A percentile compares a stretch with the other conserved stretches of the same genome.
Evolutionary conservation across 2,329 filamentous ascomycete genomes (phyloP).

Genomic region (Cercospora zeae-maydis): DNA sequence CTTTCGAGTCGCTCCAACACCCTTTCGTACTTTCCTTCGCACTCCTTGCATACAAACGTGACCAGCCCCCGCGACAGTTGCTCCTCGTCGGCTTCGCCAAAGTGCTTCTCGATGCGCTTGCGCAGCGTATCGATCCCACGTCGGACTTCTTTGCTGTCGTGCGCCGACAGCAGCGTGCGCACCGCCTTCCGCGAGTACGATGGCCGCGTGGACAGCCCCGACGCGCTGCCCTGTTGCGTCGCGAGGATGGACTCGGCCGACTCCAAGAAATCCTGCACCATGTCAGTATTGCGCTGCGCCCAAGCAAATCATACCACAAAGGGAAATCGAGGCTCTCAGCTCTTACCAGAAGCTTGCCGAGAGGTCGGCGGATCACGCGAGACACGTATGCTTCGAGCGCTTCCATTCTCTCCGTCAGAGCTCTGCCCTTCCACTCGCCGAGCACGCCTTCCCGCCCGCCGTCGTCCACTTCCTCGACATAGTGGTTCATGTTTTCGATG

Average conservation of each 20-base stretch:
- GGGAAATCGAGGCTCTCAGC: too few species aligned
- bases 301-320: not conserved
- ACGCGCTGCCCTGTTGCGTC: slow-evolving; percentile 44
- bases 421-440: slow-evolving; percentile 76
- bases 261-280: slow-evolving; percentile 71
- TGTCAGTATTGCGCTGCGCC: slow-evolving; percentile 9
- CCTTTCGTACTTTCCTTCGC: slow-evolving; percentile 55
- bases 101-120: slow-evolving; percentile 95
- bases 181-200: slow-evolving; percentile 79
- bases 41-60: slow-evolving; percentile 58
- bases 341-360: slow-evolving; percentile 73
- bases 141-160: slow-evolving; percentile 79
- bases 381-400: slow-evolving; percentile 85
- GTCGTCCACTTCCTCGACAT: slow-evolving; percentile 83
- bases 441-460: slow-evolving; percentile 64
- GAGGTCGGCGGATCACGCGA: slow-evolving; percentile 80
- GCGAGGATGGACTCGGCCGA: slow-evolving; percentile 73
- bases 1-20: slow-evolving; percentile 49
- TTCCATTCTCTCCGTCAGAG: slow-evolving; percentile 73
- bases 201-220: slow-evolving; percentile 70
- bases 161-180: slow-evolving; percentile 76
- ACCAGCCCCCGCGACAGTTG: slow-evolving; percentile 59
- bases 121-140: slow-evolving; percentile 76
- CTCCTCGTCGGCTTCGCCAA: slow-evolving; percentile 80
- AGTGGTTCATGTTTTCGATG: slow-evolving; percentile 99